phyloP scores from a whole-genome alignment of 257 asterid genomes.

The Solanum tarijense region DNA sequence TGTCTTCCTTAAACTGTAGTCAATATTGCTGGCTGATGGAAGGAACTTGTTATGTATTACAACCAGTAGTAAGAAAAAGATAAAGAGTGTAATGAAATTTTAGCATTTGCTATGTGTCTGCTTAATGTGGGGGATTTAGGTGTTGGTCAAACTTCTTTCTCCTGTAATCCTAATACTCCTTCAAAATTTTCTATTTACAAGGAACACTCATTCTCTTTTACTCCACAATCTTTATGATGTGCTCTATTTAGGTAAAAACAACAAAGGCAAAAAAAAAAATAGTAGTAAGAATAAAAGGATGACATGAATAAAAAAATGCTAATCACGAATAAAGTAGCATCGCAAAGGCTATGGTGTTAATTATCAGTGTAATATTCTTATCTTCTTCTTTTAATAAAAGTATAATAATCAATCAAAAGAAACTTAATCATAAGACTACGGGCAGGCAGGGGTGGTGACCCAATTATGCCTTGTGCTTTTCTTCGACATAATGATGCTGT shows the following conservation, averaged over 20 bases:
- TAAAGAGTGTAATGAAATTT: neutral
- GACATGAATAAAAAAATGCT: neutral
- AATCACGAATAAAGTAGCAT: neutral
- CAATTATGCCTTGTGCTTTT: neutral
- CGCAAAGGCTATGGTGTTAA: slow-evolving; percentile 34
- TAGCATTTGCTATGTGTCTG: neutral
- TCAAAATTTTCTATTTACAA: neutral
- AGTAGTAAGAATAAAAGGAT: neutral
- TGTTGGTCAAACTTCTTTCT: neutral
- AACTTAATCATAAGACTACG: neutral
- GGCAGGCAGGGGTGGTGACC: neutral
- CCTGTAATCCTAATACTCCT: neutral
- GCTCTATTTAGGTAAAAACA: neutral
- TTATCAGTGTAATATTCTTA: slow-evolving; percentile 42
- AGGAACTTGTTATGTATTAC: neutral
- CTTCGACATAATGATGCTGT: neutral
- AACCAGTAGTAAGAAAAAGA: neutral
- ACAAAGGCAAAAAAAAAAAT: neutral
- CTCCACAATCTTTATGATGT: neutral
- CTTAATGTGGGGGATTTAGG: neutral
- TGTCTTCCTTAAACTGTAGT: slow-evolving; percentile 65
- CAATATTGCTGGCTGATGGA: neutral
- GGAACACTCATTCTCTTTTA: neutral
- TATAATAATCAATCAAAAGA: neutral
- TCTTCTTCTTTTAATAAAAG: slow-evolving; percentile 40